phyloP scores from a whole-genome alignment of 176 grass and related monocot species.

The Ensete ventricosum region DNA sequence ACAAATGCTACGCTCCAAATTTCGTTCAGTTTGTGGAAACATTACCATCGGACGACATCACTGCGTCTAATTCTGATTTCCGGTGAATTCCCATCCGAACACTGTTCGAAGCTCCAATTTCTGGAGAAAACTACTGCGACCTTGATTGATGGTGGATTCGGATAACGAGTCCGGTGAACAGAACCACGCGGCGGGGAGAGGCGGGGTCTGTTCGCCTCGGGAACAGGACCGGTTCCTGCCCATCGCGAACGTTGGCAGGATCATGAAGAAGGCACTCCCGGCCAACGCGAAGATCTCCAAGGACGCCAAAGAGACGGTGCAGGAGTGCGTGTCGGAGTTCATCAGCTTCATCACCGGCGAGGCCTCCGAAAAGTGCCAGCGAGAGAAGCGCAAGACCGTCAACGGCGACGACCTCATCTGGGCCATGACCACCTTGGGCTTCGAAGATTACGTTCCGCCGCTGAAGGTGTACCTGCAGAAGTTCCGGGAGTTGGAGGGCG shows the following conservation, averaged over 20 bases:
- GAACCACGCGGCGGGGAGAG: neutral
- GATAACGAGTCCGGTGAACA: neutral
- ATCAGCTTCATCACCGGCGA: constrained; percentile 75
- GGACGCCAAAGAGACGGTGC: constrained; percentile 72
- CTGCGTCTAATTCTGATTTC: too few relatives aligned
- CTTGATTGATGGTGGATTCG: neutral
- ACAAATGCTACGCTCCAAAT: too few relatives aligned
- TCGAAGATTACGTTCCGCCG: constrained; percentile 2
- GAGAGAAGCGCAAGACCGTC: constrained; percentile 12
- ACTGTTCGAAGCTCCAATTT: too few relatives aligned
- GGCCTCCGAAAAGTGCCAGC: constrained; percentile 18
- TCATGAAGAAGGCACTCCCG: constrained; percentile 86
- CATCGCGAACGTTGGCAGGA: constrained; percentile 69
- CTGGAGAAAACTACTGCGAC: neutral
- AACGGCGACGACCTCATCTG: constrained; percentile 16
- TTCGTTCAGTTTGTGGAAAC: too few relatives aligned
- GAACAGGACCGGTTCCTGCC: constrained; percentile 76
- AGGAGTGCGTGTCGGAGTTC: constrained; percentile 83
- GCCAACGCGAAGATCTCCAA: constrained; percentile 77
- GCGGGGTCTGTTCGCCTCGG: neutral
- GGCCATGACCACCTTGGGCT: constrained; percentile 8
- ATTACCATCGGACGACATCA: too few relatives aligned
- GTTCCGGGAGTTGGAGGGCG: too few relatives aligned
- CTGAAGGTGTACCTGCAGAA: neutral
- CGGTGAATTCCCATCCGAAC: too few relatives aligned